Evolutionary conservation across 179 eudicot species (phyloP), one percentile per base, ranked within the genome.

Genomic region (Beta macrorhiza): DNA sequence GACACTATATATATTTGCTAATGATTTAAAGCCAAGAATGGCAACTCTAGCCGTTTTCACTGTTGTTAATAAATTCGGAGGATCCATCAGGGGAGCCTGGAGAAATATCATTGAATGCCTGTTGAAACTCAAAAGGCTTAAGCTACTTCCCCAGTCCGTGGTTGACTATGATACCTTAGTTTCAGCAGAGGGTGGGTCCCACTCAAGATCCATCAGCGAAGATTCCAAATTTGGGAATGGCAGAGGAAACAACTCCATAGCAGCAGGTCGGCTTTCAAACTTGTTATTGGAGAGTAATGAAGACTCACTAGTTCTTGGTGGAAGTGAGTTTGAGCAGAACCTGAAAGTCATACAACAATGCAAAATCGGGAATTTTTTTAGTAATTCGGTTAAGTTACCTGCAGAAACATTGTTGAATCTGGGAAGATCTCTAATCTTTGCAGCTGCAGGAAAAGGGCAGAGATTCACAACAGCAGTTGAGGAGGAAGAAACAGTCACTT

Each of bases 391-490:
- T 42, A 91, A 79, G 64, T 81, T 97, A 57, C 91, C 97, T 0
- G 82, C 78, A n/a, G 98, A 94, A 2, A 74, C 99, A 58, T 75
- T 97, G 87, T 67, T 89, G 32, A 91, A 91, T 74, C 92, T 97
- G 0, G 99, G 99, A 59, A 93, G 98, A 20, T 86, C 97, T 16
- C 84, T 97, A 53, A 92, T 97, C 76, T 92, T 84, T 65, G 91
- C 97, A 17, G 98, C 98, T 14, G 97, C 95, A 2, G 99, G 99
- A 20, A 97, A 92, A 85, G 99, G 99, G 45, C 98, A 94, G 71
- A 97, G 94, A 82, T 97, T 97, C 62, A 92, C 93, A 70, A 92
- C 99, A 0, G 90, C 97, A 3, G 80, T 90, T 1, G 99, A 97
- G 84, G 99, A 97, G 87, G 98, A 94, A 80, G 99, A 97, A 75